Base-by-base conservation (phyloP, 352 stramenopile species). In the Globisporangium acanthophoron region DNA sequence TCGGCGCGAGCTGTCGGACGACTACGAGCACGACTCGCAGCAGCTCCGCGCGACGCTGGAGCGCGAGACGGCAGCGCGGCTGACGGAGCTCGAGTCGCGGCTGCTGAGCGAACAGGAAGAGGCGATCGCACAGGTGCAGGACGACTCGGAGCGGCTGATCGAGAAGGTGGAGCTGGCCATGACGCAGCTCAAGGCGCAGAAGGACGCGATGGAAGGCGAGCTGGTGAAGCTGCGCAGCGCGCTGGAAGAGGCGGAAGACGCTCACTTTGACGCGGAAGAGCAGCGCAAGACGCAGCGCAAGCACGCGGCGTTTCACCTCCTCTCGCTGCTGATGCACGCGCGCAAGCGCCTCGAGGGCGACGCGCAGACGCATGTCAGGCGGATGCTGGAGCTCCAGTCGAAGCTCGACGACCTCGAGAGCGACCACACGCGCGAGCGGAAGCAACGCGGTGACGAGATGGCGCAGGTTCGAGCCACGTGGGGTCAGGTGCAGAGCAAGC, bases 141-240 rank as follows among this genome's bases (percentile, higher is more conserved):
- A 91, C 55, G 83, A 92, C 51, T 89, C 80, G 6, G 83, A 92
- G 58, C 76, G 74, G 39, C 67, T 92, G 35, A 88, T 92, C 43
- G 78, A 87, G 35, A 77, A 90, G 55, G 83, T 92, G 3, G 83
- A 92, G 63, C 40, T 63, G 5, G 83, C 83, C 0, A 91, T 92
- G 80, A 51, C 20, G 0, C 73, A 91, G 56, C 46, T 92, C 1
- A 91, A 90, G 54, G 74, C 68, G 5, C 77, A 92, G 44, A 92
- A 92, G 62, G 78, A 91, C 47, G 72, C 70, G 8, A 59, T 87
- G 0, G 83, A 92, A 50, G 62, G 61, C 3, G 83, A 92, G 46
- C 61, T 92, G 6, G 58, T 54, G 21, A 56, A 66, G 18, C 57
- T 92, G 3, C 66, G 79, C n/a, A 61, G 61, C 20, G 70, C 80